phyloP scores from a whole-genome alignment of 2,329 filamentous ascomycete species.

The Dryadomyces sulphureus region DNA sequence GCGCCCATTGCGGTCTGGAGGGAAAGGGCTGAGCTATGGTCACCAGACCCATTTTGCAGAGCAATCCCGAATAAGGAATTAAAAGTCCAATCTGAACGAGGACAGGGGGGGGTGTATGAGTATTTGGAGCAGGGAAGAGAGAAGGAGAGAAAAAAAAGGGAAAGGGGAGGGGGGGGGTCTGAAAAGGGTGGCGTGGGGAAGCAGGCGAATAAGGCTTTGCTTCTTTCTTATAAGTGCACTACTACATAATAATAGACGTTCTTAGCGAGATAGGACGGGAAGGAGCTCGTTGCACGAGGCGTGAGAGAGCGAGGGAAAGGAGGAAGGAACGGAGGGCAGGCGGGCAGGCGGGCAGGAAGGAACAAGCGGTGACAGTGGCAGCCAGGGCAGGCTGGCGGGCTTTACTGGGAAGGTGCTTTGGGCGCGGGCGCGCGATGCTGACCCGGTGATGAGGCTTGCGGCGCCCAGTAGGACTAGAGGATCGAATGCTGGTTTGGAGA shows the following conservation, averaged over 20 bases:
- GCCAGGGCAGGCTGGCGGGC: slow-evolving; percentile 2
- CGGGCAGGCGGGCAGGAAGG: no score
- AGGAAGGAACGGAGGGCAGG: no score
- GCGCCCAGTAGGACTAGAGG: no score
- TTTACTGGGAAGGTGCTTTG: no score
- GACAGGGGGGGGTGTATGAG: not conserved
- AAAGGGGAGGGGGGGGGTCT: not conserved
- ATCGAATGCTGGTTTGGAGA: no score
- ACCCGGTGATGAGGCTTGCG: not conserved
- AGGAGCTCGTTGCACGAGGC: not conserved
- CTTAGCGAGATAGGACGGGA: not conserved
- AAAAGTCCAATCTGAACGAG: not conserved
- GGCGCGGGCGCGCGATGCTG: not conserved
- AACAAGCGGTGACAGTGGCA: slow-evolving; percentile 10
- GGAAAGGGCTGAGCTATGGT: slow-evolving; percentile 11
- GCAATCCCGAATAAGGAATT: slow-evolving; percentile 3
- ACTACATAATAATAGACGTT: not conserved
- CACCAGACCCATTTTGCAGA: slow-evolving; percentile 9
- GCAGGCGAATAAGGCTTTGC: not conserved
- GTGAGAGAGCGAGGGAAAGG: no score
- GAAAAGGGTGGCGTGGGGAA: not conserved
- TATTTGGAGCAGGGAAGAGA: not conserved
- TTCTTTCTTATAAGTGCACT: not conserved
- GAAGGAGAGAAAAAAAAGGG: slow-evolving; percentile 1
- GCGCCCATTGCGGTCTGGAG: not conserved